Evolutionary conservation across 148 eudicot species (phyloP).

Genomic region (Pharnaceum exiguum): DNA sequence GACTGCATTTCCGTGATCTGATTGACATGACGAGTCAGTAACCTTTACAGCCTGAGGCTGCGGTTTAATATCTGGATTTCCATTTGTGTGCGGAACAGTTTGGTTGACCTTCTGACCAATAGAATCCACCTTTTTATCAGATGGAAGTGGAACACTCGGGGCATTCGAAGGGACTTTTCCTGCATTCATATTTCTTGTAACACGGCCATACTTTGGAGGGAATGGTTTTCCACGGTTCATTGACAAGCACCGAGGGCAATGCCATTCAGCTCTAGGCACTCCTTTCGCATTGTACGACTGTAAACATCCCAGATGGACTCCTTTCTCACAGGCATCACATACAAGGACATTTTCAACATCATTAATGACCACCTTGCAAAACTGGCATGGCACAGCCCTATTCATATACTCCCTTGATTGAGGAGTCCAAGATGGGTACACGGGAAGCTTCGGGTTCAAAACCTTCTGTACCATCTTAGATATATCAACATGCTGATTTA

Average conservation of each 20-base stretch:
- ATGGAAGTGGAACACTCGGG: slow-evolving; percentile 33
- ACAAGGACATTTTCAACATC: slow-evolving; percentile 76
- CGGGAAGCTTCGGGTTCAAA: slow-evolving; percentile 45
- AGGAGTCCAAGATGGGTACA: slow-evolving; percentile 59
- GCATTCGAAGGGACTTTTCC: slow-evolving; percentile 42
- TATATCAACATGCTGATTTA: slow-evolving; percentile 60
- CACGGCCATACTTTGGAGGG: slow-evolving; percentile 98
- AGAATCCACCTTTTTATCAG: slow-evolving; percentile 39
- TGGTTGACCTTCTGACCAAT: slow-evolving; percentile 34
- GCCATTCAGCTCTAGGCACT: slow-evolving; percentile 85
- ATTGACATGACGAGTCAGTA: slow-evolving; percentile 26
- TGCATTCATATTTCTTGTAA: slow-evolving; percentile 62
- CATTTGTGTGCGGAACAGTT: slow-evolving; percentile 35
- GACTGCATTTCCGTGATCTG: slow-evolving; percentile 26
- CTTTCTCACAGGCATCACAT: slow-evolving; percentile 98
- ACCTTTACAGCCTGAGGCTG: slow-evolving; percentile 28
- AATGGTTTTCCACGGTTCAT: slow-evolving; percentile 73
- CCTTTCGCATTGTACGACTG: slow-evolving; percentile 58
- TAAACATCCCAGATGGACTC: slow-evolving; percentile 77
- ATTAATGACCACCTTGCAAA: slow-evolving; percentile 51
- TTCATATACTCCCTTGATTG: slow-evolving; percentile 93
- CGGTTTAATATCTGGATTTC: slow-evolving; percentile 25
- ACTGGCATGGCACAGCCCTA: slow-evolving; percentile 68
- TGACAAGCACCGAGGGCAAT: slow-evolving; percentile 76
- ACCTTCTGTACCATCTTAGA: slow-evolving; percentile 68